phyloP scores from a whole-genome alignment of 1,139 yeast species.

The Ashbya aceris region DNA sequence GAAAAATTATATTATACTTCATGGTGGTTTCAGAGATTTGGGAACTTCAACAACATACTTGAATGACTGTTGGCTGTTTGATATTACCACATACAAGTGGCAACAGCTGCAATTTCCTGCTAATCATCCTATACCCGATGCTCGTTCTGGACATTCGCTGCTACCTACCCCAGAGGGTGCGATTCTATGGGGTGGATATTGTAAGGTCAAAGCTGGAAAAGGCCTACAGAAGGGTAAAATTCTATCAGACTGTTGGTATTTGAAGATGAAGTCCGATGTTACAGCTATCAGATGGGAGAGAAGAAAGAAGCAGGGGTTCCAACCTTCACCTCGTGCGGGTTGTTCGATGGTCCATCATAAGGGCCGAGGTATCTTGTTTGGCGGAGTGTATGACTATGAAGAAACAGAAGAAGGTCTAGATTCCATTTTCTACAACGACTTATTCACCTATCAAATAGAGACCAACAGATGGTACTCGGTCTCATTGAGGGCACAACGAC shows the following conservation, averaged over 20 bases:
- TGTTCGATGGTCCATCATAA: slow-evolving; percentile 83
- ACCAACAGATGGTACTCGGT: slow-evolving; percentile 83
- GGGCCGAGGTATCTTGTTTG: slow-evolving; percentile 87
- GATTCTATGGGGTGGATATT: slow-evolving; percentile 84
- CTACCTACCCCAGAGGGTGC: slow-evolving; percentile 81
- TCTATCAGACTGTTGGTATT: slow-evolving; percentile 77
- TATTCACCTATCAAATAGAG: slow-evolving; percentile 77
- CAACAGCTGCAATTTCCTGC: slow-evolving; percentile 79
- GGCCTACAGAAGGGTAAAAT: slow-evolving; percentile 90
- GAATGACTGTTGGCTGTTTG: slow-evolving; percentile 87
- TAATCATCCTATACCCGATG: slow-evolving; percentile 74
- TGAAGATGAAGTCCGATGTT: slow-evolving; percentile 84
- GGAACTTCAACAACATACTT: slow-evolving; percentile 77
- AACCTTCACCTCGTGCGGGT: slow-evolving; percentile 91
- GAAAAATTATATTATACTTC: slow-evolving; percentile 79
- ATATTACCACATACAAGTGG: slow-evolving; percentile 85
- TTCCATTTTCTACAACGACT: slow-evolving; percentile 72
- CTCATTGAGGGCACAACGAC: slow-evolving; percentile 52
- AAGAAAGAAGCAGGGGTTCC: slow-evolving; percentile 79
- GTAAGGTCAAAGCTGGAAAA: slow-evolving; percentile 84
- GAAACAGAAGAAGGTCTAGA: slow-evolving; percentile 91
- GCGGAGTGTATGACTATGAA: slow-evolving; percentile 91
- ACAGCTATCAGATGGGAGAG: slow-evolving; percentile 78
- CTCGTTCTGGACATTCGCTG: slow-evolving; percentile 88
- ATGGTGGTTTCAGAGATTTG: slow-evolving; percentile 90